Conservation (phyloP, 148 eudicot genomes). For the Salicornia ramosissima region DNA sequence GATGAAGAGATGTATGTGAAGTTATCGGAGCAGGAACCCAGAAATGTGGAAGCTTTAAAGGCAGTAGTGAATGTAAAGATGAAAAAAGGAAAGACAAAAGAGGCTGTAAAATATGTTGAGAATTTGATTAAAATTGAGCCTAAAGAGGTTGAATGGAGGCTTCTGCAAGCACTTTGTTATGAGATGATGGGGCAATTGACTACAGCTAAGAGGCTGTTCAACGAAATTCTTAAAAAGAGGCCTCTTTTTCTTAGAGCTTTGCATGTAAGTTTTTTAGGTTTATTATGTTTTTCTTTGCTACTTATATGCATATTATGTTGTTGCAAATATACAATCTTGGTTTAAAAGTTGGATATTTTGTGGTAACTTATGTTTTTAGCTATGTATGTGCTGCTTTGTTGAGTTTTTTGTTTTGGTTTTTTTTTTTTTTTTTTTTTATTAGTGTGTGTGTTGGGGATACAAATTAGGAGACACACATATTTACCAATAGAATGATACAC, state of each 20-base stretch:
- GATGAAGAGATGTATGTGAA: slow-evolving; percentile 63
- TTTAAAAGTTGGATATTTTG: too few relatives aligned
- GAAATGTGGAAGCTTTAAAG: slow-evolving; percentile 65
- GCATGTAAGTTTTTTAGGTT: slow-evolving; percentile 52
- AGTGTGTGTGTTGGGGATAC: too few relatives aligned
- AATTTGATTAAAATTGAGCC: slow-evolving; percentile 71
- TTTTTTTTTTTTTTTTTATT: too few relatives aligned
- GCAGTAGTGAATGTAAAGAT: slow-evolving; percentile 59
- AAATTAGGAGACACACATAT: too few relatives aligned
- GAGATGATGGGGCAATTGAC: slow-evolving; percentile 73
- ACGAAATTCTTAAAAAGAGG: slow-evolving; percentile 48
- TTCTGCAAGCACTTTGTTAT: slow-evolving; percentile 86
- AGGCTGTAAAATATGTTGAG: slow-evolving; percentile 72
- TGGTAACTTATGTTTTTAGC: too few relatives aligned
- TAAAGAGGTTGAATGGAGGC: slow-evolving; percentile 78
- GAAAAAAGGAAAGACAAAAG: slow-evolving; percentile 62
- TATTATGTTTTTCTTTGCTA: background rate
- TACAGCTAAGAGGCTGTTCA: slow-evolving; percentile 66
- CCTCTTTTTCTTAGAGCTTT: slow-evolving; percentile 90
- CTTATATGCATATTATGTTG: too few relatives aligned
- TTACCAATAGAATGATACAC: too few relatives aligned
- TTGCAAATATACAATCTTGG: too few relatives aligned
- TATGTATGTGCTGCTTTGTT: too few relatives aligned
- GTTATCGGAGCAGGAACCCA: slow-evolving; percentile 58
- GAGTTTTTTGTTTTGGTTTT: too few relatives aligned